phyloP scores from a whole-genome alignment of 768 basidiomycete genomes.

The Stropharia rugosoannulata region DNA sequence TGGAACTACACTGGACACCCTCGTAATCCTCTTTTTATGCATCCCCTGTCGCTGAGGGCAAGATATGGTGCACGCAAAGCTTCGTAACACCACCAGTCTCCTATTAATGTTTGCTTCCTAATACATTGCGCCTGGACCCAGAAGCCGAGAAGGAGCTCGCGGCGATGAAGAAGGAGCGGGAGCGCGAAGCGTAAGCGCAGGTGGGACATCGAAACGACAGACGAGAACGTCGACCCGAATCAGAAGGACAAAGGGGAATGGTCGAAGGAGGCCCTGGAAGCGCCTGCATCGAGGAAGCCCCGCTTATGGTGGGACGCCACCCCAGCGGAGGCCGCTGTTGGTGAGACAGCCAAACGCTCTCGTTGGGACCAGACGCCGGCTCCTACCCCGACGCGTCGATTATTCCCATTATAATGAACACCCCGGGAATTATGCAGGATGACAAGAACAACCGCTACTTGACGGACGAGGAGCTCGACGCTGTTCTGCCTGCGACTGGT shows the following conservation, averaged over 20 bases:
- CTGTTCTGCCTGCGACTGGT: slow-evolving; percentile 83
- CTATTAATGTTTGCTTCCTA: too few species aligned
- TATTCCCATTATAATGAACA: slow-evolving; percentile 85
- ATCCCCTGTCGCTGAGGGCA: too few species aligned
- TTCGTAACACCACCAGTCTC: too few species aligned
- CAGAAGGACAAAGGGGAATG: slow-evolving; percentile 62
- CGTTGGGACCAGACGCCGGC: slow-evolving; percentile 97
- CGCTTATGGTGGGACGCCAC: slow-evolving; percentile 97
- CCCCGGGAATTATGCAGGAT: slow-evolving; percentile 83
- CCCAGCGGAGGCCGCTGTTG: slow-evolving; percentile 62
- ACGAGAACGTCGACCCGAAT: slow-evolving; percentile 68
- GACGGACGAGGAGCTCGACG: slow-evolving; percentile 93
- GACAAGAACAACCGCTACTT: slow-evolving; percentile 97
- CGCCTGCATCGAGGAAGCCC: slow-evolving; percentile 82
- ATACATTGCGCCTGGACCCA: too few species aligned
- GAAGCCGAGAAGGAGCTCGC: slow-evolving; percentile 69
- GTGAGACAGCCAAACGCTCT: slow-evolving; percentile 83
- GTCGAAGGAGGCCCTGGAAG: slow-evolving; percentile 74
- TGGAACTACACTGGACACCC: too few species aligned
- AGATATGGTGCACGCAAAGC: too few species aligned
- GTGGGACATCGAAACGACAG: slow-evolving; percentile 68
- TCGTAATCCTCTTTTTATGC: too few species aligned
- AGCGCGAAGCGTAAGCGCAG: slow-evolving; percentile 72
- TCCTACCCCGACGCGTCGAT: slow-evolving; percentile 62
- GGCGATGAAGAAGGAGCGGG: slow-evolving; percentile 41